Evolutionary conservation across 768 basidiomycete genomes (phyloP), one percentile per base, ranked within the genome.

Genomic region (Artomyces pyxidatus): DNA sequence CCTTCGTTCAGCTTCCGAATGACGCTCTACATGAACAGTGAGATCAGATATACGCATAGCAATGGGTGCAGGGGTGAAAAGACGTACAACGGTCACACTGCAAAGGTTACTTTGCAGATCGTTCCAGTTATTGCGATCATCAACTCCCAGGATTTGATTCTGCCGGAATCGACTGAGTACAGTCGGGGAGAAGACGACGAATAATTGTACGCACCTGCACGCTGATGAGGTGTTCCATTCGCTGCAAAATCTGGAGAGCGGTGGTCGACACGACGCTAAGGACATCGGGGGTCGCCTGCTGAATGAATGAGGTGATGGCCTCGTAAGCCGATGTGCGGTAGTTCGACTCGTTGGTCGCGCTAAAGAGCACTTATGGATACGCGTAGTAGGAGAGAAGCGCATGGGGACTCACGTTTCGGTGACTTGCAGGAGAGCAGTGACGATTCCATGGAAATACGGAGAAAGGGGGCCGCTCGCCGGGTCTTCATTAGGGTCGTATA

Each of bases 101-200:
- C 93, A 96, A 58, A 97, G 76, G 69, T 95, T 96, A 68, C 90
- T 85, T 65, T 96, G 94, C 22, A 99, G 75, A 64, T 99, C 95
- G 61, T 96, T 96, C 93, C 95, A 96, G 71, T 96, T 99, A 68
- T 93, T 94, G 54, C 90, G 83, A 62, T 99, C 96, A 66, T 99
- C 96, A 16, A 83, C 74, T 38, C 96, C 96, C 32, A 99, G 73
- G 49, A 98, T 86, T 69, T 98, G 94, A 65, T 88, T 90, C 81
- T 94, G 59, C 12, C 17, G 3, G 21, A 10, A 52, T 32, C 27
- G 37, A n/a, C n/a, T n/a, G n/a, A n/a, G n/a, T n/a, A n/a, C n/a
- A n/a, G n/a, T n/a, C n/a, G n/a, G n/a, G n/a, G n/a, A n/a, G n/a
- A n/a, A n/a, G n/a, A n/a, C n/a, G n/a, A n/a, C n/a, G 12, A 19